These are phyloP conservation scores for Candida easanensis DNA, from an alignment of 805 yeast genomes.

Conservation along the genomic window DNA sequence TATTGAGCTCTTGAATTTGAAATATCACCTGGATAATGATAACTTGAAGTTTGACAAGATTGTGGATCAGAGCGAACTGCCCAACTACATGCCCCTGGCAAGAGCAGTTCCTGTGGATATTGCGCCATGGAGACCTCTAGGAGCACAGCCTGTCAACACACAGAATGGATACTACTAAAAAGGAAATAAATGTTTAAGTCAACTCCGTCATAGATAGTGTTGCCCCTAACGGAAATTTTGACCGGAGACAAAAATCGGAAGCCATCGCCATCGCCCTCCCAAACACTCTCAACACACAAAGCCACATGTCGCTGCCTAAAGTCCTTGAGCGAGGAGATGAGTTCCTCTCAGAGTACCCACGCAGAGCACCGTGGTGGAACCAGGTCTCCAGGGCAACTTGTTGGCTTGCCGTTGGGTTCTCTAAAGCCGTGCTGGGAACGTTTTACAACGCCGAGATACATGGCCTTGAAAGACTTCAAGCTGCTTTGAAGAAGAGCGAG, in stretches of 20 bases:
- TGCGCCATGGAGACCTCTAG: slow-evolving; percentile 23
- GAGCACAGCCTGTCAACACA: no score
- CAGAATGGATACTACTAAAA: no score
- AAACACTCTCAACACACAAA: not conserved
- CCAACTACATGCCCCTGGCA: slow-evolving; percentile 23
- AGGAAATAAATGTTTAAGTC: no score
- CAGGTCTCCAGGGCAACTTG: slow-evolving; percentile 67
- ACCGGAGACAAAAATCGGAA: no score
- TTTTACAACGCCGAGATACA: slow-evolving; percentile 63
- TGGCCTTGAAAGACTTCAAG: slow-evolving; percentile 61
- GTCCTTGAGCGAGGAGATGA: slow-evolving; percentile 74
- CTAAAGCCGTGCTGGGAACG: slow-evolving; percentile 58
- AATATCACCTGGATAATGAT: slow-evolving; percentile 41
- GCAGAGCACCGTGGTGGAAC: slow-evolving; percentile 61
- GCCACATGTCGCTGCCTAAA: slow-evolving; percentile 60
- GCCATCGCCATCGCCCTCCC: no score
- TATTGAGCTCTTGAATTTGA: slow-evolving; percentile 37
- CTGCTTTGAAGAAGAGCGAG: slow-evolving; percentile 60
- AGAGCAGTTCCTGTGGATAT: slow-evolving; percentile 22
- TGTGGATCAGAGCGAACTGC: slow-evolving; percentile 7
- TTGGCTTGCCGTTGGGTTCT: slow-evolving; percentile 55
- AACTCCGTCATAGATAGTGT: no score
- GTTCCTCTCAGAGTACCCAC: slow-evolving; percentile 60
- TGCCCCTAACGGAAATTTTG: no score
- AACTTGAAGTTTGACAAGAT: slow-evolving; percentile 24